Evolutionary conservation across 345 rosid genomes (phyloP).

Genomic region (Salix purpurea): DNA sequence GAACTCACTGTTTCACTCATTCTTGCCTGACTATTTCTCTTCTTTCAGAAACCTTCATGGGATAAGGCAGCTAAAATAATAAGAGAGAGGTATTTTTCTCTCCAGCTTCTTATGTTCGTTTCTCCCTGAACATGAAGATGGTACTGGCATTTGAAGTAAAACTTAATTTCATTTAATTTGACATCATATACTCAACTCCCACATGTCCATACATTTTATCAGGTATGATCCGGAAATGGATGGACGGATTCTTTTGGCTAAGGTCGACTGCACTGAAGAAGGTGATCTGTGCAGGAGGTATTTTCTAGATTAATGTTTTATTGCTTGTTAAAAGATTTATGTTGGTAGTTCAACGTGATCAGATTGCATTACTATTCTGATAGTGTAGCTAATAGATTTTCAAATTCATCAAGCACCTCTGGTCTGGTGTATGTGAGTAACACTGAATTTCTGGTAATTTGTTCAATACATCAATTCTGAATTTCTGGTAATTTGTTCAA

Average conservation of each 20-base stretch:
- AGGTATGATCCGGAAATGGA: constrained; percentile 94
- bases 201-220: constrained; percentile 10
- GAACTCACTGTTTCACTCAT: constrained; percentile 1
- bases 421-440: background rate
- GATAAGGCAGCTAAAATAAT: constrained; percentile 86
- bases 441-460: background rate
- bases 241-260: constrained; percentile 82
- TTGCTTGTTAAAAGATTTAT: constrained; percentile 7
- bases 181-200: constrained; percentile 7
- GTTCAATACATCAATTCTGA: background rate
- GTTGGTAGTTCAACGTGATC: background rate
- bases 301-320: constrained; percentile 15
- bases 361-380: background rate
- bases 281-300: constrained; percentile 87
- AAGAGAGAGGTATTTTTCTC: constrained; percentile 58
- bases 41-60: constrained; percentile 94
- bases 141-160: background rate
- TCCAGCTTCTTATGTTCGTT: background rate
- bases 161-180: background rate
- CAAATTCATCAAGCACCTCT: background rate
- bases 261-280: constrained; percentile 86
- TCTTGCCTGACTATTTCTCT: constrained; percentile 8
- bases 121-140: background rate
- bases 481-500: background rate
- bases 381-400: background rate